Evolutionary conservation across 2,329 filamentous ascomycete genomes (phyloP), one percentile per base, ranked within the genome.

Genomic region (Penicillium glabrum): DNA sequence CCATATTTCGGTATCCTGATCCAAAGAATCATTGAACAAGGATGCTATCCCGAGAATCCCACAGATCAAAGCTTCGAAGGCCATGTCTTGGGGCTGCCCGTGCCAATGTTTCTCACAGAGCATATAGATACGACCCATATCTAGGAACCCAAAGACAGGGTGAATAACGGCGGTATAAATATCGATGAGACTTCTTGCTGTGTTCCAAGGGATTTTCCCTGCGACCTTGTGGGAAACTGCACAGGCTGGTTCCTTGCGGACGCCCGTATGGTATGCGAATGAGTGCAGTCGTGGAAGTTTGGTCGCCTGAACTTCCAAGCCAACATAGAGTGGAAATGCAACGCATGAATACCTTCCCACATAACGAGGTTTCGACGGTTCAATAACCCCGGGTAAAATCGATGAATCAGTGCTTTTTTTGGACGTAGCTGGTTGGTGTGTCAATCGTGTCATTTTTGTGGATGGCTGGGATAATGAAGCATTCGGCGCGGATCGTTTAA

Each of bases 261-360:
- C 62, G 1, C 72, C 71, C 10, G 66, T 51, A 53, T 76, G 72
- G 58, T 72, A 75, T 14, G 64, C 74, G 59, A 72, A 76, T 1
- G 72, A 73, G 53, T 76, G 74, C 16, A 76, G 55, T 23, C 70
- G 65, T 6, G 72, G 72, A n/a, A 71, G 71, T 10, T 68, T 68
- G 1, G 62, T 45, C 9, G 72, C 64, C 46, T 70, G 67, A 37
- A 76, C 50, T 39, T 68, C 64, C 24, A 70, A 48, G 16, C 71
- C 72, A 14, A 75, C 61, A 47, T 58, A 66, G 27, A 66, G 63
- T 1, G 73, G 69, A 41, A 74, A 73, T 7, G 70, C 72, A 46
- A 73, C 64, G 3, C 70, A 67, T 21, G 70, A 72, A 35, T 72
- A 65, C 10, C 63, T 63, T 5, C 67, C 69, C 48, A 71, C 63